Base-by-base conservation (phyloP, 73 alveolate species). In the Paramecium sexaurelia region DNA sequence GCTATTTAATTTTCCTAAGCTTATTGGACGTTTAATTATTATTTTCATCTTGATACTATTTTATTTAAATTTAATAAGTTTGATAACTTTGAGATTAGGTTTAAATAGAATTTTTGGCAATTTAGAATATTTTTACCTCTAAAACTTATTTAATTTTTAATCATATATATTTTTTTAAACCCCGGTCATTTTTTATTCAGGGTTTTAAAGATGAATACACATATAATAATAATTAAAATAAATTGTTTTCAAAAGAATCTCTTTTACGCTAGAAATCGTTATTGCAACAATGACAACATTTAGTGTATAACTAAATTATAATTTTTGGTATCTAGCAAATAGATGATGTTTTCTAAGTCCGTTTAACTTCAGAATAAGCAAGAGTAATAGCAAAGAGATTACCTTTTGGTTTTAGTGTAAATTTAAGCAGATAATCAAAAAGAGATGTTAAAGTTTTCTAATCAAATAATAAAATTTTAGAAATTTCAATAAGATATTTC, bases 361-460 rank as follows among this genome's bases (percentile, higher is more conserved):
- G 41, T 17, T 45, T 78, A 43, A 78, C 75, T 24, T 37, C 43
- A 9, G 90, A 78, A 24, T 33, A 78, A 33, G 90, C 90, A 20
- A 37, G 73, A 40, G 90, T 78, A 47, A 78, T 78, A 10, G 90
- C 90, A 17, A 78, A 78, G 41, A 37, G 90, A 41, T 29, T 78
- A 20, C 90, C 90, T 24, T 29, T 75, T 78, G 90, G 90, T 6
- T 78, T 78, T 78, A 78, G 90, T 15, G 20, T 78, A 17, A 37
- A 40, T 45, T 45, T 39, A 43, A 29, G 68, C 45, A 37, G 90
- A 40, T 39, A 39, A 40, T 39, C 90, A 7, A 78, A 78, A 40
- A 39, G 90, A 40, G 90, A 78, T 39, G 90, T 39, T 29, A 43
- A 32, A 43, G 55, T 29, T 29, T 32, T 1, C 45, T 41, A 19